Percentiles rank a stretch among this genome's conserved stretches.
These are phyloP conservation scores for Collariella sp. DNA, from an alignment of 495 filamentous ascomycete species.

Conservation along the genomic window DNA sequence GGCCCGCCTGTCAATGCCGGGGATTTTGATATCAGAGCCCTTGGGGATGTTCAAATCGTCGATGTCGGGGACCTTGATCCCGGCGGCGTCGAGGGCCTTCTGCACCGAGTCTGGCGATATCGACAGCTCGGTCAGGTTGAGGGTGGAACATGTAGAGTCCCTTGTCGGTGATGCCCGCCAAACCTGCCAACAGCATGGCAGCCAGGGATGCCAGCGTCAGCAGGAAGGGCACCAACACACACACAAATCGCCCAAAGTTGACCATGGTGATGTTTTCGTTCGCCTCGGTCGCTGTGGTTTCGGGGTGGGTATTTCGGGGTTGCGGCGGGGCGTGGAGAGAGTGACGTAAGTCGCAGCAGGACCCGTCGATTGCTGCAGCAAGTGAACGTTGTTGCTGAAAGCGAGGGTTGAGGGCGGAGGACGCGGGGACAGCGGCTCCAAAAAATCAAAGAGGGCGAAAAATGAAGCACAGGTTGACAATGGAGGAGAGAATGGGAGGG, in stretches of 20 bases:
- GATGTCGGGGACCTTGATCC: slow-evolving; percentile 3
- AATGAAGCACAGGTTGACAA: background rate
- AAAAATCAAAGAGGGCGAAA: background rate
- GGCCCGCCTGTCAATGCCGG: slow-evolving; percentile 9
- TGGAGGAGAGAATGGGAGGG: background rate
- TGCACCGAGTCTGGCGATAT: slow-evolving; percentile 27
- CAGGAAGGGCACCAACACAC: slow-evolving; percentile 71
- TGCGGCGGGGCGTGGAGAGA: background rate
- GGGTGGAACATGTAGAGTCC: slow-evolving; percentile 65
- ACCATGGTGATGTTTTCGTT: slow-evolving; percentile 20
- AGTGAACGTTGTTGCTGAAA: background rate
- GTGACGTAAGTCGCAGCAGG: slow-evolving; percentile 1
- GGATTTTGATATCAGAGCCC: slow-evolving; percentile 6
- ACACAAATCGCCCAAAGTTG: slow-evolving; percentile 60
- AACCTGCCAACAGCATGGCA: slow-evolving; percentile 61
- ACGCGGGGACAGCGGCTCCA: background rate
- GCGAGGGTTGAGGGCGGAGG: background rate
- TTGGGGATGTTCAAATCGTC: slow-evolving; percentile 9
- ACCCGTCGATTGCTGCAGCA: background rate
- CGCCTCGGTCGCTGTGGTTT: background rate
- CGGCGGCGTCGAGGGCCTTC: slow-evolving; percentile 14
- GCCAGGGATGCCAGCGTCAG: slow-evolving; percentile 66
- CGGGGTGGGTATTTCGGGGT: background rate
- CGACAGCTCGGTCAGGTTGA: slow-evolving; percentile 45
- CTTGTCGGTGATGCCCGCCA: slow-evolving; percentile 62